Evolutionary conservation across 225 moss, liverwort and hornwort genomes (phyloP), one percentile per base, ranked within the genome.

Genomic region (Sphagnum tenellum): DNA sequence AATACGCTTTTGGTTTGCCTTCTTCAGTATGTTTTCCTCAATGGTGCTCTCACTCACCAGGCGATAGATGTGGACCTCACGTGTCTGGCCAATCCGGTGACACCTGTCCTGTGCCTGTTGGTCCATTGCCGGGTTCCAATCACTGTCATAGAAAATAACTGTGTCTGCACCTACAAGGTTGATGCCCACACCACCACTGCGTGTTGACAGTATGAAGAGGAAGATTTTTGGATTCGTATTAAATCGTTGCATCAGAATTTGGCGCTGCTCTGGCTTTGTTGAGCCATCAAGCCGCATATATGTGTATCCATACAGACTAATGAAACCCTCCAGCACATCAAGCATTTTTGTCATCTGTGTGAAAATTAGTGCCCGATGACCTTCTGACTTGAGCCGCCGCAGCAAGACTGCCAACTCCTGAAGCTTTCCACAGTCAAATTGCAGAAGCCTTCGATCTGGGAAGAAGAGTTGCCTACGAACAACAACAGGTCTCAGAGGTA

Each of bases 71-170:
- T 96, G 89, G 57, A 96, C 96, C 76, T 96, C 96, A 2, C 92
- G 80, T 3, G 92, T 96, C 82, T 96, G 96, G 58, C 96, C 96
- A 46, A 96, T 92, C 14, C 96, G 96, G 73, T 96, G 96, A 75
- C 92, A 92, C 77, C 96, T 76, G 78, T 96, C 96, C 75, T 92
- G 92, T 1, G 96, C 96, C 67, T 96, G 96, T 70, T 86, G 75
- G 75, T 96, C 96, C 96, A 96, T 96, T 48, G 96, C 92, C 54
- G 96, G 96, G 72, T 96, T 96, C 96, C 96, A 96, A 47, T 96
- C 96, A 79, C 96, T 96, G 66, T 96, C 96, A 70, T 96, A 96
- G 73, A 96, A 96, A 49, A 96, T 96, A 65, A 96, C 96, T 3
- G 96, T 96, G 68, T 96, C 96, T 12, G 96, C 96, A 62, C 92